A percentile compares a stretch with the other conserved stretches of the same genome.
Conservation (phyloP, 208 protist genomes). For the Acanthamoeba quina region DNA sequence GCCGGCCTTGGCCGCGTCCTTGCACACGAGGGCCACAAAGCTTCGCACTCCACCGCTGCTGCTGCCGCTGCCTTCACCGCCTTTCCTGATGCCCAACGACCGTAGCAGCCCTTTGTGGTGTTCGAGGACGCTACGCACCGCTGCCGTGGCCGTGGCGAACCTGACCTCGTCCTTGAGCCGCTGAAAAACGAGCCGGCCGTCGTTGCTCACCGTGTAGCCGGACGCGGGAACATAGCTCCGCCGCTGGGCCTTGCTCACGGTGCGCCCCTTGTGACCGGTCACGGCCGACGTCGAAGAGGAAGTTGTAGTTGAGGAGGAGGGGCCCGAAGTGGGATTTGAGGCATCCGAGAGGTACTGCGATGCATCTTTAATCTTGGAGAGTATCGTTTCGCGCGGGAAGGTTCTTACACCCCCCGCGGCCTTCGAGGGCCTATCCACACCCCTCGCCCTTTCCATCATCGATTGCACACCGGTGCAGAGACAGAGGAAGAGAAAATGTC, state of each 20-base stretch:
- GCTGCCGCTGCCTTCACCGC: background rate
- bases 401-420: background rate
- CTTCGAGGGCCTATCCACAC: too few relatives aligned
- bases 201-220: slow-evolving; percentile 5
- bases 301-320: background rate
- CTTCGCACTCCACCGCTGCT: background rate
- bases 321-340: background rate
- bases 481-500: too few relatives aligned
- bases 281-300: background rate
- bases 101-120: background rate
- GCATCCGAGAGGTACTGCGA: background rate
- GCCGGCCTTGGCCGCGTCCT: slow-evolving; percentile 34
- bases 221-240: background rate
- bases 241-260: background rate
- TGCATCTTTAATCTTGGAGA: background rate
- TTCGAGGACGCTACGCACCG: slow-evolving; percentile 11
- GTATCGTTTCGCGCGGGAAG: background rate
- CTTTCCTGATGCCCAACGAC: background rate
- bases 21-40: slow-evolving; percentile 28
- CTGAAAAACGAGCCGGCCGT: background rate
- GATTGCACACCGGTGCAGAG: too few relatives aligned
- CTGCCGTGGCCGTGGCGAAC: slow-evolving; percentile 25
- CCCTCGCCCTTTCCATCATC: background rate
- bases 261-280: background rate
- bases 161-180: slow-evolving; percentile 18